Evolutionary conservation across 352 stramenopile genomes (phyloP), one percentile per base, ranked within the genome.

Genomic region (Globisporangium emineosum): DNA sequence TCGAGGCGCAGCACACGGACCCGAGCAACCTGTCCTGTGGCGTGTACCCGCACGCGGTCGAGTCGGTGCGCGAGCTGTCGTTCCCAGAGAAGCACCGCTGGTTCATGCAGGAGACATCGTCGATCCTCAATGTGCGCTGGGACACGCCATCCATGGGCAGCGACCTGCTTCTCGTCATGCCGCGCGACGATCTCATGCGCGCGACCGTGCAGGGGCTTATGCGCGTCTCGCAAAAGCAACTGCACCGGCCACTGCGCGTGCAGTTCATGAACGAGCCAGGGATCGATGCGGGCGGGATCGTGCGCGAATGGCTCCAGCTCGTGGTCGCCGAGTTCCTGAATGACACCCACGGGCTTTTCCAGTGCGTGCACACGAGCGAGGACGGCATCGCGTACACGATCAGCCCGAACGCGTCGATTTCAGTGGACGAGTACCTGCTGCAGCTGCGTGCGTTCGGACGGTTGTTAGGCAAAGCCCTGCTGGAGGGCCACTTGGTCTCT

Each of bases 261-360:
- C 73, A 83, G 29, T 93, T 96, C 56, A 55, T 79, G 17, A 83
- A 84, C 59, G 88, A 96, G 47, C 80, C 80, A 2, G 86, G 83
- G 5, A 67, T 94, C 27, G 88, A 96, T 65, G 86, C 87, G 5
- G 88, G 88, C 1, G 88, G 88, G 1, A 66, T 96, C 23, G 80
- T 88, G 42, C 78, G 88, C 21, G 88, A 95, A 62, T 96, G 88
- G 88, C 91, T 94, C 52, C 68, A 64, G 1, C 69, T 95, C 25
- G 75, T 88, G 17, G 71, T 77, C 40, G 56, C 56, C 6, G 75
- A 73, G 56, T 79, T 88, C 37, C 58, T 89, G 5, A 66, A 85
- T 9, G 66, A 80, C 13, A 69, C 57, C 45, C 75, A 71, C 21
- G 80, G 78, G 0, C 66, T 89, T n/a, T 89, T 89, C 60, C 62